Evolutionary conservation across 2,329 filamentous ascomycete species (phyloP).

Genomic region (Phyllosticta citrichinensis): DNA sequence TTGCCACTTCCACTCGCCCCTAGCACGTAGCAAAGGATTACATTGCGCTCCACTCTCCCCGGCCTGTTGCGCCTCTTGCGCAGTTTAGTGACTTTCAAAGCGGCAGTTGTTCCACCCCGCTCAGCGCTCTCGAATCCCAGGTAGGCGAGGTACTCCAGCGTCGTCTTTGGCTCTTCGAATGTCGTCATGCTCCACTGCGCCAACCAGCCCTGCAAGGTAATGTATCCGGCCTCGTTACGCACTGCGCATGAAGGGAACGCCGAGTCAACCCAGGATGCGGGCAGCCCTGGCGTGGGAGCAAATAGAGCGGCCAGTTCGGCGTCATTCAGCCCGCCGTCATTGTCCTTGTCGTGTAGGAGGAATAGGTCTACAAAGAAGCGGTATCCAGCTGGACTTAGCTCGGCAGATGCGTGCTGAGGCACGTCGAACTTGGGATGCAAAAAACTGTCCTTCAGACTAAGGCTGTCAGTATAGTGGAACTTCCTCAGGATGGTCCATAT

Average conservation of each 20-base stretch:
- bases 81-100: constrained; percentile 85
- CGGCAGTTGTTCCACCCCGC: constrained; percentile 64
- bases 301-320: constrained; percentile 78
- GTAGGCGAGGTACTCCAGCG: constrained; percentile 90
- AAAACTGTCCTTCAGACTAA: constrained; percentile 84
- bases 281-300: constrained; percentile 83
- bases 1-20: constrained; percentile 83
- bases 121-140: constrained; percentile 82
- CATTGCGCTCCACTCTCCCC: constrained; percentile 83
- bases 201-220: constrained; percentile 94
- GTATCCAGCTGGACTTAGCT: constrained; percentile 88
- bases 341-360: constrained; percentile 90
- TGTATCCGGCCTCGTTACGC: constrained; percentile 86
- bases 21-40: constrained; percentile 86
- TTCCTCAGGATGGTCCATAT: constrained; percentile 95
- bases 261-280: constrained; percentile 75
- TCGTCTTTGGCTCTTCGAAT: constrained; percentile 89
- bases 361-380: constrained; percentile 97
- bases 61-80: constrained; percentile 75
- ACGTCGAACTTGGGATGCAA: constrained; percentile 91
- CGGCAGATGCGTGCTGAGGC: constrained; percentile 81
- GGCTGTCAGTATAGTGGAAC: constrained; percentile 91
- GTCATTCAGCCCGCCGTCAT: constrained; percentile 86
- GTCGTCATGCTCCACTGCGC: constrained; percentile 99
- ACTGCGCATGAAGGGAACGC: constrained; percentile 91